phyloP scores from a whole-genome alignment of 2,329 filamentous ascomycete genomes.

The Rhinocladiella similis region DNA sequence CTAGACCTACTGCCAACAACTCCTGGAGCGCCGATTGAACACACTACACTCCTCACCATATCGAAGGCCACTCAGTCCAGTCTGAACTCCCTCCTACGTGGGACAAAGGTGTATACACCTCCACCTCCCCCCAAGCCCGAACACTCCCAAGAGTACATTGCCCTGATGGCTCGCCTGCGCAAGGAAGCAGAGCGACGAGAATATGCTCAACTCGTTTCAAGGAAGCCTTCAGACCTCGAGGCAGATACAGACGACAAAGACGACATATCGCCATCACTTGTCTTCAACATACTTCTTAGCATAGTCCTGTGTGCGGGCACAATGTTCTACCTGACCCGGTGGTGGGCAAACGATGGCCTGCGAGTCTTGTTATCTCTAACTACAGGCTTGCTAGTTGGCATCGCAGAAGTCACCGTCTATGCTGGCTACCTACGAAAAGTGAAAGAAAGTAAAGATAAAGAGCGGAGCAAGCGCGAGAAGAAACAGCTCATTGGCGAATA shows the following conservation, averaged over 20 bases:
- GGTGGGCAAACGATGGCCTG: slow-evolving; percentile 29
- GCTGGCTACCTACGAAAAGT: slow-evolving; percentile 48
- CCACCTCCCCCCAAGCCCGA: slow-evolving; percentile 78
- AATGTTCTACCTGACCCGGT: slow-evolving; percentile 42
- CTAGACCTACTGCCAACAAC: slow-evolving; percentile 23
- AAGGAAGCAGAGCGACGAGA: slow-evolving; percentile 76
- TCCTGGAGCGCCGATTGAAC: slow-evolving; percentile 41
- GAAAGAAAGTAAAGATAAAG: slow-evolving; percentile 38
- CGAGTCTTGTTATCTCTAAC: slow-evolving; percentile 43
- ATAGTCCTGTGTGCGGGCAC: slow-evolving; percentile 66
- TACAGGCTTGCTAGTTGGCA: slow-evolving; percentile 43
- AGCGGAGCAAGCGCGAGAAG: slow-evolving; percentile 40
- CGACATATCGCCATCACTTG: slow-evolving; percentile 55
- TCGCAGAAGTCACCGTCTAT: slow-evolving; percentile 50
- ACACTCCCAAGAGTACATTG: slow-evolving; percentile 80
- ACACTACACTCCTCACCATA: slow-evolving; percentile 42
- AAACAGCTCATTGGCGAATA: slow-evolving; percentile 37
- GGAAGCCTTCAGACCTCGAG: slow-evolving; percentile 43
- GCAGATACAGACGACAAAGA: slow-evolving; percentile 30
- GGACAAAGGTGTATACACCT: slow-evolving; percentile 71
- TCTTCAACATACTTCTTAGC: slow-evolving; percentile 86
- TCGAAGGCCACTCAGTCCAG: slow-evolving; percentile 40
- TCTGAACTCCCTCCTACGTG: slow-evolving; percentile 70
- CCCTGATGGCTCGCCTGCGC: slow-evolving; percentile 81
- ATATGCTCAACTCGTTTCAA: slow-evolving; percentile 72